Evolutionary conservation across 345 rosid genomes (phyloP).

Genomic region (Mangifera indica): DNA sequence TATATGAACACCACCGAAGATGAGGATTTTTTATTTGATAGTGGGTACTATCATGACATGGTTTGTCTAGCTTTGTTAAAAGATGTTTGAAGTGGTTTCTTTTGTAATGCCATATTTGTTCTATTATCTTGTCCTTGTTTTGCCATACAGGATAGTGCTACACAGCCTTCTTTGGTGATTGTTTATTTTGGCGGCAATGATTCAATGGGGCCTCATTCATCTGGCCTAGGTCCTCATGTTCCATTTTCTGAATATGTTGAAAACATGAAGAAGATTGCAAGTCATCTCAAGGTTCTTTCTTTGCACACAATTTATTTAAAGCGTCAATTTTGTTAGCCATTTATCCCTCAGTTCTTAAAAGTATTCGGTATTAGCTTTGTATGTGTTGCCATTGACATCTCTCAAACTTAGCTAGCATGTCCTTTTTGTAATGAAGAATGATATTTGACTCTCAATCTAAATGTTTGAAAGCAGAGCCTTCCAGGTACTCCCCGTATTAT

Average conservation of each 20-base stretch:
- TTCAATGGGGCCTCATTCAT: slow-evolving; percentile 92
- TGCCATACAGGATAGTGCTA: slow-evolving; percentile 52
- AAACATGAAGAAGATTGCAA: slow-evolving; percentile 75
- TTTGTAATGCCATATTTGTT: not conserved
- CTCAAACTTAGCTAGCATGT: not conserved
- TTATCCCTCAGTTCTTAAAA: not conserved
- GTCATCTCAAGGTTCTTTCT: slow-evolving; percentile 72
- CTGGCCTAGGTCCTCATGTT: slow-evolving; percentile 93
- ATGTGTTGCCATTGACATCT: not conserved
- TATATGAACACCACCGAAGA: too few relatives aligned
- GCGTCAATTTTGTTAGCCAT: not conserved
- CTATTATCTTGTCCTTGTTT: not conserved
- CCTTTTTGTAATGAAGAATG: slow-evolving; percentile 3
- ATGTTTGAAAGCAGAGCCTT: slow-evolving; percentile 56
- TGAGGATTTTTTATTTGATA: too few relatives aligned
- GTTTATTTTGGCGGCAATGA: slow-evolving; percentile 98
- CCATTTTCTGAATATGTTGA: slow-evolving; percentile 74
- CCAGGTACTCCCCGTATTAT: slow-evolving; percentile 61
- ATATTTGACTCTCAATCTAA: slow-evolving; percentile 16
- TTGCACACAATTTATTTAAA: not conserved
- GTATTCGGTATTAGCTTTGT: not conserved
- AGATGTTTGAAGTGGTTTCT: not conserved
- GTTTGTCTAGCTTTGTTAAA: too few relatives aligned
- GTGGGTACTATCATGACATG: too few relatives aligned
- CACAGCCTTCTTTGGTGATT: slow-evolving; percentile 77